Percentiles rank a stretch among this genome's conserved stretches.
Conservation (phyloP, 164 flowering plant genomes). For the Litsea cubeba region DNA sequence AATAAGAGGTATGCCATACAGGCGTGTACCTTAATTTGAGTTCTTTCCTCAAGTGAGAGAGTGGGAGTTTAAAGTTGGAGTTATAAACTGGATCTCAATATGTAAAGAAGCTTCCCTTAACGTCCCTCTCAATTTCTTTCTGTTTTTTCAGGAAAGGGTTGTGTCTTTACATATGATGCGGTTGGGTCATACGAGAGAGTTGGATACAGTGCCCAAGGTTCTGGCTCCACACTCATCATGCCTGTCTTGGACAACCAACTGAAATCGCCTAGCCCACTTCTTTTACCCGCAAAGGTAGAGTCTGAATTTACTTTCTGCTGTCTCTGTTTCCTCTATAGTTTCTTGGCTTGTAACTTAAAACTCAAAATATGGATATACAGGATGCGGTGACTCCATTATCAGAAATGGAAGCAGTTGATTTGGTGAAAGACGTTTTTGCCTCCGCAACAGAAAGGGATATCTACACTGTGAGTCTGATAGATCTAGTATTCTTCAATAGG, state of each 20-base stretch:
- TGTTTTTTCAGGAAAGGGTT: slow-evolving; percentile 76
- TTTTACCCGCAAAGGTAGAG: slow-evolving; percentile 73
- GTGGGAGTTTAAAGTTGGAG: not conserved
- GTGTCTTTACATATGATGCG: slow-evolving; percentile 98
- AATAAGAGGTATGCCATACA: not conserved
- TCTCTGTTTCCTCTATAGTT: not conserved
- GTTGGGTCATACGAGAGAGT: slow-evolving; percentile 98
- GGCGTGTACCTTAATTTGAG: not conserved
- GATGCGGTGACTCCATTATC: slow-evolving; percentile 93
- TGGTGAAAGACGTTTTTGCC: slow-evolving; percentile 91
- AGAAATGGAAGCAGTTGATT: slow-evolving; percentile 80
- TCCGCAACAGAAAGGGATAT: slow-evolving; percentile 98
- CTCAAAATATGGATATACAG: slow-evolving; percentile 29
- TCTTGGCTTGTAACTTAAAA: not conserved
- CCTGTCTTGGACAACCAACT: slow-evolving; percentile 94
- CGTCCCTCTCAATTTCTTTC: not conserved
- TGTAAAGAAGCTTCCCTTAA: not conserved
- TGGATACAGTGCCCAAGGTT: slow-evolving; percentile 94
- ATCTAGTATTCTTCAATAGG: not conserved
- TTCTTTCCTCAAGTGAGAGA: not conserved
- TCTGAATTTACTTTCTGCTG: not conserved
- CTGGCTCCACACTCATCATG: slow-evolving; percentile 87
- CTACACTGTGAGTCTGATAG: slow-evolving; percentile 64
- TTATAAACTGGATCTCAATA: not conserved
- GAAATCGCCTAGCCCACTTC: slow-evolving; percentile 94